Conservation (phyloP, 176 grass and related monocot species). For the Oryza meridionalis region DNA sequence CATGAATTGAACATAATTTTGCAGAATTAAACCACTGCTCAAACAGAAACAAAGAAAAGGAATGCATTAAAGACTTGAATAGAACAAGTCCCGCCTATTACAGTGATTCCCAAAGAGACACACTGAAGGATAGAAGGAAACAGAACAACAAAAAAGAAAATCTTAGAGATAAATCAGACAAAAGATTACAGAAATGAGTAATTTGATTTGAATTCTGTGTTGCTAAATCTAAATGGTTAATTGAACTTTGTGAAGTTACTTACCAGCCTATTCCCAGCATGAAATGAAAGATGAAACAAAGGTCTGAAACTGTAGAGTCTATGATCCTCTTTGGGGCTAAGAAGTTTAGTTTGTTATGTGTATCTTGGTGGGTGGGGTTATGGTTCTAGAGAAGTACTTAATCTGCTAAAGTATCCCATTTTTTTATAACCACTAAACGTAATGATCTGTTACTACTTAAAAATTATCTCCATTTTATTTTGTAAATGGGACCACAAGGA, state of each 20-base stretch:
- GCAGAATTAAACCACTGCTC: not conserved
- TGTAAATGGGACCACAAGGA: slow-evolving; percentile 25
- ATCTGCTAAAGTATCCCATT: slow-evolving; percentile 29
- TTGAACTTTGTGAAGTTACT: slow-evolving; percentile 11
- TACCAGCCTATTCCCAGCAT: slow-evolving; percentile 42
- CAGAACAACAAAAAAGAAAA: not conserved
- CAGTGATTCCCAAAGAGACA: not conserved
- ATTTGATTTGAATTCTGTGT: not conserved
- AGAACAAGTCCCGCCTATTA: slow-evolving; percentile 24
- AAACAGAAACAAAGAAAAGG: not conserved
- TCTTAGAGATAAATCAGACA: slow-evolving; percentile 13
- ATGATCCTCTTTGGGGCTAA: not conserved
- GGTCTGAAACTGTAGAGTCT: not conserved
- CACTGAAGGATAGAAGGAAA: not conserved
- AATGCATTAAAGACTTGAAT: not conserved
- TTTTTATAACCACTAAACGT: slow-evolving; percentile 14
- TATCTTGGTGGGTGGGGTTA: slow-evolving; percentile 30
- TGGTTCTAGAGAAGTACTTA: slow-evolving; percentile 4
- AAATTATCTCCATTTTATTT: slow-evolving; percentile 22
- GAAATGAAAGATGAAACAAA: slow-evolving; percentile 4
- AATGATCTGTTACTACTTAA: slow-evolving; percentile 28
- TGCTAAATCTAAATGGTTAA: not conserved
- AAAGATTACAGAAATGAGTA: slow-evolving; percentile 20
- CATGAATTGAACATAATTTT: not conserved
- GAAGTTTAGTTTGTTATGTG: not conserved